Percentiles rank a stretch among this genome's conserved stretches.
Evolutionary conservation across 2,329 filamentous ascomycete genomes (phyloP).

Genomic region (Rhytidhysteron rufulum): DNA sequence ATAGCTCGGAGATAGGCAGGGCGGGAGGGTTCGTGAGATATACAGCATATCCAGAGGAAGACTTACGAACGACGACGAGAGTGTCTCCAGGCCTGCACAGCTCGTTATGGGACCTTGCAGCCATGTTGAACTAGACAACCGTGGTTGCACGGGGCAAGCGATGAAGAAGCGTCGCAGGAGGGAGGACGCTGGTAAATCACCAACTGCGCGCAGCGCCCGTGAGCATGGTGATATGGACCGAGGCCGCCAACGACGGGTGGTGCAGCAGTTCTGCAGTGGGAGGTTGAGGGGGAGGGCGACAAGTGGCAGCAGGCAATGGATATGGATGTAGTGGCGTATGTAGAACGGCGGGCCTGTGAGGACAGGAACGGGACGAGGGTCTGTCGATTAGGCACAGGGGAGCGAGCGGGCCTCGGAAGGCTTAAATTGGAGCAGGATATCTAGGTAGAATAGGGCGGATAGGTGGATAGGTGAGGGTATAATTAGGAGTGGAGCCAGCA

Average conservation of each 20-base stretch:
- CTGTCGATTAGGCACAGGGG: no score
- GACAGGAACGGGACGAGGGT: no score
- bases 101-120: conserved; percentile 36
- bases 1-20: no score
- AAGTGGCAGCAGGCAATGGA: conserved; percentile 2
- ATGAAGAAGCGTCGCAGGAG: conserved; percentile 3
- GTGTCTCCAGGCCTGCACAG: conserved; percentile 62
- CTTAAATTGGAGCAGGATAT: no score
- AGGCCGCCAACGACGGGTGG: conserved; percentile 1
- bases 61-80: conserved; percentile 69
- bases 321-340: no score
- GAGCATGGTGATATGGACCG: neutral
- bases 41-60: conserved; percentile 1
- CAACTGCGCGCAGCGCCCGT: neutral
- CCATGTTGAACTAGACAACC: conserved; percentile 19
- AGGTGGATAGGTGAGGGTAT: no score
- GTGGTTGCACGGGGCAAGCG: conserved; percentile 2
- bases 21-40: no score
- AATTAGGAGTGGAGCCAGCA: no score
- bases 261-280: neutral
- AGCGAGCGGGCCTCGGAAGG: no score
- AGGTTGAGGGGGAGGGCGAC: conserved; percentile 2
- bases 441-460: no score
- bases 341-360: neutral
- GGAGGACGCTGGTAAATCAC: conserved; percentile 1